These are phyloP conservation scores for Aspergillus tubingensis DNA, from an alignment of 2,329 filamentous ascomycete species.

Conservation along the genomic window DNA sequence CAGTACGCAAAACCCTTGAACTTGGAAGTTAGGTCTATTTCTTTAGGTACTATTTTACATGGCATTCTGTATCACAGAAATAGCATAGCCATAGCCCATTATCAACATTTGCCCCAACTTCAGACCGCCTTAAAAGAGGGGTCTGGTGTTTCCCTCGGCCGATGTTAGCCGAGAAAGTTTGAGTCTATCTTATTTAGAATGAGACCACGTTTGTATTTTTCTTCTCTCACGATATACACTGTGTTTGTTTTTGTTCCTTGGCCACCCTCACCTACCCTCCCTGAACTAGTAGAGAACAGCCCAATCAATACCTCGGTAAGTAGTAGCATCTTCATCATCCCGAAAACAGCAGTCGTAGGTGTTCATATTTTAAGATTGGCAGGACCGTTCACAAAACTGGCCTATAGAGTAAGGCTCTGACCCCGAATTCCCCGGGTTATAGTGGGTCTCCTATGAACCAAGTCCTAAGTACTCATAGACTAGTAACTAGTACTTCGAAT, in stretches of 20 bases:
- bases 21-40: too few relatives aligned
- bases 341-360: background rate
- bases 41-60: too few relatives aligned
- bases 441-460: background rate
- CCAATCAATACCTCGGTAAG: background rate
- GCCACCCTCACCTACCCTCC: too few relatives aligned
- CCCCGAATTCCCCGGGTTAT: background rate
- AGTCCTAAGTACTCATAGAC: constrained; percentile 5
- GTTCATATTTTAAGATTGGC: background rate
- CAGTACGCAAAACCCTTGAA: too few relatives aligned
- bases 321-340: background rate
- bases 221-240: background rate
- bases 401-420: background rate
- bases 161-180: constrained; percentile 1
- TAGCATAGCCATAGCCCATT: too few relatives aligned
- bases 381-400: background rate
- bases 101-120: too few relatives aligned
- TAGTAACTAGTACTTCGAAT: background rate
- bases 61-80: too few relatives aligned
- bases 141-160: background rate
- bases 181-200: background rate
- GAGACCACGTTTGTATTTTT: background rate
- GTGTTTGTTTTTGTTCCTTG: background rate
- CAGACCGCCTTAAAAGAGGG: background rate
- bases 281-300: background rate